Evolutionary conservation across 352 stramenopile species (phyloP), one percentile per base, ranked within the genome.

Genomic region (Blastocystis hominis): DNA sequence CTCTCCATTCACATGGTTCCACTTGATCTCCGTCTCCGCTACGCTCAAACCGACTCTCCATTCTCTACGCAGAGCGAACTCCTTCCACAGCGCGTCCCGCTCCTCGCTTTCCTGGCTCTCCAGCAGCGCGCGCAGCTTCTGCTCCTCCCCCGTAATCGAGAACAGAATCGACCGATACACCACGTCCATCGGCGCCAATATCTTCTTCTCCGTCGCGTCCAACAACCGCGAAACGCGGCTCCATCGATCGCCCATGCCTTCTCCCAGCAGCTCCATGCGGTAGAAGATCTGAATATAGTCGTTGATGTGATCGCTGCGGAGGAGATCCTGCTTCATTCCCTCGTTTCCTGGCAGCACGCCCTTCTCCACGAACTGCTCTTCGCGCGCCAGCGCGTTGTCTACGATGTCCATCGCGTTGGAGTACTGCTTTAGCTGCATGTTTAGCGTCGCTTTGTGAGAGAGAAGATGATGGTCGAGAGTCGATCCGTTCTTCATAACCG

Each of bases 231-330:
- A 55, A 6, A 78, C 68, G 20, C 46, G 68, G 30, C 9, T 34
- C 68, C 68, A 78, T 17, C 68, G 68, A 55, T 78, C 68, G 46
- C 68, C 68, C 68, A 78, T 78, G 46, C 68, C 68, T 9, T 78
- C 68, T 53, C 68, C 68, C 5, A 61, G 44, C 53, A 78, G 42
- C 30, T 78, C 68, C 24, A 56, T 56, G 13, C 68, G 68, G 1
- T 78, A 78, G 7, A 78, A 6, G 17, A 78, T 46, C 9, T 78
- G 46, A 3, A 78, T 36, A 38, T 40, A 78, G 47, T 78, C 68
- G 53, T 78, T 78, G 3, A 78, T 13, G 53, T 78, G 68, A 55
- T 78, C 68, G 34, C 10, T 56, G 30, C 38, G 34, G 6, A 78
- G 34, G 10, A 61, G 17, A 38, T 78, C 68, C 44, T 78, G 68